A percentile compares a stretch with the other conserved stretches of the same genome.
These are phyloP conservation scores for Penicillium lividum DNA, from an alignment of 495 filamentous ascomycete genomes.

Conservation along the genomic window DNA sequence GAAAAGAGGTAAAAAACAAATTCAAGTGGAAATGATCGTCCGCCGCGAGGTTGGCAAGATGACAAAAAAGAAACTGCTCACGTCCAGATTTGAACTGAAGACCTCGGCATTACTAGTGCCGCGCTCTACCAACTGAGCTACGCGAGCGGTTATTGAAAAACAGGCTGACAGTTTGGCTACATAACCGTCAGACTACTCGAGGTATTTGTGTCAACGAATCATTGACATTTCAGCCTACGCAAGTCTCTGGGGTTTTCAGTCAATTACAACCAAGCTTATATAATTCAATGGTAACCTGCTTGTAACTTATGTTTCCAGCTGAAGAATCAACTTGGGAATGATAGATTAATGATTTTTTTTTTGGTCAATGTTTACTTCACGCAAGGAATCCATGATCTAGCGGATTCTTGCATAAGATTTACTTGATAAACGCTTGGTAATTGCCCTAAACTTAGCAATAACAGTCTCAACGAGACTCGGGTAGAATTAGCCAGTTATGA, in stretches of 20 bases:
- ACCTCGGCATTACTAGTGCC: conserved; percentile 1
- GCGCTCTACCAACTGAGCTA: conserved; percentile 1
- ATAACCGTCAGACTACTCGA: neutral
- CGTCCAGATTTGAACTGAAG: conserved; percentile 1
- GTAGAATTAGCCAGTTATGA: neutral
- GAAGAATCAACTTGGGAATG: neutral
- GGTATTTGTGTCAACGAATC: neutral
- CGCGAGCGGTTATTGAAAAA: neutral
- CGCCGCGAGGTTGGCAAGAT: neutral
- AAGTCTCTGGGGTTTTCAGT: neutral
- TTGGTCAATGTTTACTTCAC: neutral
- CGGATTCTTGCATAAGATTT: neutral
- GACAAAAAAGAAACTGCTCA: neutral
- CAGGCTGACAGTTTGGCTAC: neutral
- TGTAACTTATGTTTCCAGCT: neutral
- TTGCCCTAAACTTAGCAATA: too few species aligned
- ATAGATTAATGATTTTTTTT: neutral
- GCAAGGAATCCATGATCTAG: neutral
- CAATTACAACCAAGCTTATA: neutral
- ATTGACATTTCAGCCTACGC: neutral
- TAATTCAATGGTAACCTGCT: neutral
- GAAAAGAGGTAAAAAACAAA: neutral
- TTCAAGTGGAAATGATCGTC: too few species aligned
- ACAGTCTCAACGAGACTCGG: too few species aligned
- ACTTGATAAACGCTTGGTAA: neutral